Conservation (phyloP, 306 rosid species). For the Dicorynia guianensis region DNA sequence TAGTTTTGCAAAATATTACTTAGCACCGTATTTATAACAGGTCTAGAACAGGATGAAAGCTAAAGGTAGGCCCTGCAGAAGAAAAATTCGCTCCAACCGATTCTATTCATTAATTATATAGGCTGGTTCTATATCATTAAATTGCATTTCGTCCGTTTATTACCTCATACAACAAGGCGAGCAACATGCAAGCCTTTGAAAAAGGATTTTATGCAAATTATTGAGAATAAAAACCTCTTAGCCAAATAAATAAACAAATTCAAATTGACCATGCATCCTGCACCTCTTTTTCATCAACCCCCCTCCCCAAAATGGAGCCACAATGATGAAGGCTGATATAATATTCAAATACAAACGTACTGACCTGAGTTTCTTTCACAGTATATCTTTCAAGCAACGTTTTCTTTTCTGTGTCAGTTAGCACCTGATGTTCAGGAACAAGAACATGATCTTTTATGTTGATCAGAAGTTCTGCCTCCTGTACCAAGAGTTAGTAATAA, state of each 20-base stretch:
- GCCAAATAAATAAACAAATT: no score
- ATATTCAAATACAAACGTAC: slow-evolving; percentile 8
- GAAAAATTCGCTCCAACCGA: no score
- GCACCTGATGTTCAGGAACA: slow-evolving; percentile 81
- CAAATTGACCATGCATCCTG: no score
- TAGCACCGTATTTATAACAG: no score
- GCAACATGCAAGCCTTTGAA: neutral
- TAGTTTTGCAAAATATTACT: no score
- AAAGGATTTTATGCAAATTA: neutral
- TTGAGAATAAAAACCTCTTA: neutral
- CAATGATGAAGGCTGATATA: neutral
- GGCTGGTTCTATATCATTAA: neutral
- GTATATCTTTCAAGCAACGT: slow-evolving; percentile 85
- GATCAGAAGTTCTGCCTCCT: slow-evolving; percentile 81
- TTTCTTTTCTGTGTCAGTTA: slow-evolving; percentile 70
- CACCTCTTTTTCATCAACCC: no score
- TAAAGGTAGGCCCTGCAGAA: no score
- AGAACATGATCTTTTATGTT: slow-evolving; percentile 75
- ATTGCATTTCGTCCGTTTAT: neutral
- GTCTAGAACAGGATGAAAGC: no score
- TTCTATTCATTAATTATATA: neutral
- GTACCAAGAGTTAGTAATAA: slow-evolving; percentile 27
- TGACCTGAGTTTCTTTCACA: slow-evolving; percentile 84
- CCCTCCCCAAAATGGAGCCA: neutral
- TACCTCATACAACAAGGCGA: neutral